phyloP scores from a whole-genome alignment of 768 basidiomycete species.

The Mycena belliarum region DNA sequence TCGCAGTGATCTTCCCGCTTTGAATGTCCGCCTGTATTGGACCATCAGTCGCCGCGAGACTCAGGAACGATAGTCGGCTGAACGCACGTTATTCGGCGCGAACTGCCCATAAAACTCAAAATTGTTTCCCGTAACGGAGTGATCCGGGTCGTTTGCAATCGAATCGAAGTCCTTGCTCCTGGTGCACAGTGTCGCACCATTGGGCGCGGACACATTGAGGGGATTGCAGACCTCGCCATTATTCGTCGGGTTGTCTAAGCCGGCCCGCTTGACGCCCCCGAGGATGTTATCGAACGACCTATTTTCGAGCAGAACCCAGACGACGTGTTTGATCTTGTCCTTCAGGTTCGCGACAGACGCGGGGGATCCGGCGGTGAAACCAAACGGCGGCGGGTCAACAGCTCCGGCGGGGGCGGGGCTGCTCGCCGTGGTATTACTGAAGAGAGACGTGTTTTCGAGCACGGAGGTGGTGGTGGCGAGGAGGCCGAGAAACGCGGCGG shows the following conservation, averaged over 20 bases:
- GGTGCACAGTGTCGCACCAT: constrained; percentile 24
- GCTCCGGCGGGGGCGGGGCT: too few species aligned
- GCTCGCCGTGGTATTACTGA: not conserved
- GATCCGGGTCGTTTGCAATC: constrained; percentile 27
- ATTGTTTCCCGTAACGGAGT: constrained; percentile 27
- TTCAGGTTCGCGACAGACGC: constrained; percentile 23
- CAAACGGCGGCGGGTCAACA: constrained; percentile 14
- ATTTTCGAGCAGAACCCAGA: constrained; percentile 30
- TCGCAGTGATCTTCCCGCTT: constrained; percentile 13
- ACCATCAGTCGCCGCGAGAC: too few species aligned
- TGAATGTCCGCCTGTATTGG: too few species aligned
- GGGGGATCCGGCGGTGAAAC: constrained; percentile 20
- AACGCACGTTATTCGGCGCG: constrained; percentile 24
- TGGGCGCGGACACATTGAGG: constrained; percentile 19
- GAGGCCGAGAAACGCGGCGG: constrained; percentile 18
- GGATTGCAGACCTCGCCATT: constrained; percentile 28
- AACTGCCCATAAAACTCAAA: constrained; percentile 29
- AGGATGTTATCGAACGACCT: constrained; percentile 33
- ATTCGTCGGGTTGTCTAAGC: constrained; percentile 24
- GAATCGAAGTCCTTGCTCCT: constrained; percentile 23
- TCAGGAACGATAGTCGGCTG: too few species aligned
- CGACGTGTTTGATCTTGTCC: constrained; percentile 27
- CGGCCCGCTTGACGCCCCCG: constrained; percentile 24
- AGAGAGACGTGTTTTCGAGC: constrained; percentile 4
- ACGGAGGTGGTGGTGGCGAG: constrained; percentile 18